These are phyloP conservation scores for Raffaelea ambrosiae DNA, from an alignment of 2,329 filamentous ascomycete genomes.

Conservation along the genomic window DNA sequence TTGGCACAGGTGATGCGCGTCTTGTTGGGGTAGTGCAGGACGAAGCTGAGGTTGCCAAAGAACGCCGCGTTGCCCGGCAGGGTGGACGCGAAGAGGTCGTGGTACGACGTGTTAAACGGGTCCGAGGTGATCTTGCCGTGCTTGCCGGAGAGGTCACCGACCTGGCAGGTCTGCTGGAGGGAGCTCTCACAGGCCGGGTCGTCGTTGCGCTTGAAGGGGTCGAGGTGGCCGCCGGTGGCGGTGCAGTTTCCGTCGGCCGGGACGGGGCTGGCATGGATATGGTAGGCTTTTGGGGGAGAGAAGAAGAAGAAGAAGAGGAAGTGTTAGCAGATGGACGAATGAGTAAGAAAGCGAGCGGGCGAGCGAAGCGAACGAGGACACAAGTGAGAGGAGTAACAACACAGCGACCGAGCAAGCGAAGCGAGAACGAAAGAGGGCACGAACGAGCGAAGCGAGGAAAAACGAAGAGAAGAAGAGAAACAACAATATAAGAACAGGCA, in stretches of 20 bases:
- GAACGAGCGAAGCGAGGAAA: no score
- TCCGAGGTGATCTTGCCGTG: constrained; percentile 50
- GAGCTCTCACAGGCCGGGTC: constrained; percentile 48
- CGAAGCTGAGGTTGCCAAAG: constrained; percentile 57
- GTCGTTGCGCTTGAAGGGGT: constrained; percentile 61
- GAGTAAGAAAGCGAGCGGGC: constrained; percentile 16
- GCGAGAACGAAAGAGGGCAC: no score
- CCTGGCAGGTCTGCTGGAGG: constrained; percentile 58
- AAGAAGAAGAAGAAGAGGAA: not conserved
- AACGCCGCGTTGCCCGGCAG: constrained; percentile 41
- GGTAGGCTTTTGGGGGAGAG: constrained; percentile 65
- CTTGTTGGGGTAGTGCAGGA: constrained; percentile 56
- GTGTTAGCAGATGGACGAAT: constrained; percentile 6
- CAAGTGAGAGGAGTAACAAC: no score
- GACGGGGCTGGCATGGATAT: constrained; percentile 60
- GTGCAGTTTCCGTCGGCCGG: constrained; percentile 64
- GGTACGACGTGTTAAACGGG: constrained; percentile 40
- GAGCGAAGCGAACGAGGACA: no score
- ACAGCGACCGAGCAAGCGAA: no score
- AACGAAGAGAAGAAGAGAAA: no score
- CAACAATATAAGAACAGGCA: no score
- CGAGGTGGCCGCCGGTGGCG: constrained; percentile 57
- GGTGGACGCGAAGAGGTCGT: constrained; percentile 51
- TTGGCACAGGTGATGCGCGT: constrained; percentile 58
- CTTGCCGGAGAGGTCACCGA: constrained; percentile 71